A percentile compares a stretch with the other conserved stretches of the same genome.
Evolutionary conservation across 192 early-diverging fungal species (phyloP).

Genomic region (Backusella tuberculispora): DNA sequence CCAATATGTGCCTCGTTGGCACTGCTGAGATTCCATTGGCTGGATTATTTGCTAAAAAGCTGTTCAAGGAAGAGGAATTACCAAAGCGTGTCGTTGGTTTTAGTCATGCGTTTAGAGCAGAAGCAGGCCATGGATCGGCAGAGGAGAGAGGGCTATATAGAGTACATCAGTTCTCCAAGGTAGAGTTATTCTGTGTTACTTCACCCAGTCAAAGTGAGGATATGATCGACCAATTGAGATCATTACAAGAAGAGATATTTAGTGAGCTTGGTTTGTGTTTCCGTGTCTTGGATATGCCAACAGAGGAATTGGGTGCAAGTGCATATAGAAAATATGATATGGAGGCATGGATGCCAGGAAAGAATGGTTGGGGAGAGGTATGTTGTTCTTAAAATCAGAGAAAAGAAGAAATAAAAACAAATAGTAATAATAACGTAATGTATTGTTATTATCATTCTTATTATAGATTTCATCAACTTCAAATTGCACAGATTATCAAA

Average conservation of each 20-base stretch:
- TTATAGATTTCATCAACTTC: constrained; percentile 82
- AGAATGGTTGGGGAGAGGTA: constrained; percentile 79
- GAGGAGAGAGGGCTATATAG: constrained; percentile 90
- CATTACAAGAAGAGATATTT: constrained; percentile 77
- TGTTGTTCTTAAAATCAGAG: background rate
- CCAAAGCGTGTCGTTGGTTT: constrained; percentile 80
- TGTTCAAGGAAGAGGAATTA: constrained; percentile 59
- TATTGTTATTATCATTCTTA: background rate
- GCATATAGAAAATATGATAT: constrained; percentile 93
- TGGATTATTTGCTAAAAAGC: constrained; percentile 76
- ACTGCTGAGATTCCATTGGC: constrained; percentile 94
- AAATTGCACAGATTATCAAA: constrained; percentile 95
- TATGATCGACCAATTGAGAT: constrained; percentile 72
- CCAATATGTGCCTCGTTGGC: constrained; percentile 76
- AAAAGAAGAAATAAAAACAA: background rate
- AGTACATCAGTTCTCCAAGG: constrained; percentile 94
- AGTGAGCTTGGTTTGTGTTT: constrained; percentile 81
- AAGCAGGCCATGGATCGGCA: constrained; percentile 82
- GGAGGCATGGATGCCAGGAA: constrained; percentile 97
- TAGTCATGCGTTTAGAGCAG: constrained; percentile 88
- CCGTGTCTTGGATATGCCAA: constrained; percentile 90
- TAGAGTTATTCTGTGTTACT: constrained; percentile 85
- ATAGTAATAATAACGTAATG: background rate
- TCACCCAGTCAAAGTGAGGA: constrained; percentile 63
- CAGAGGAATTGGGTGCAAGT: constrained; percentile 88